Conservation (phyloP, 129 eudicot species). For the Erigeron canadensis region DNA sequence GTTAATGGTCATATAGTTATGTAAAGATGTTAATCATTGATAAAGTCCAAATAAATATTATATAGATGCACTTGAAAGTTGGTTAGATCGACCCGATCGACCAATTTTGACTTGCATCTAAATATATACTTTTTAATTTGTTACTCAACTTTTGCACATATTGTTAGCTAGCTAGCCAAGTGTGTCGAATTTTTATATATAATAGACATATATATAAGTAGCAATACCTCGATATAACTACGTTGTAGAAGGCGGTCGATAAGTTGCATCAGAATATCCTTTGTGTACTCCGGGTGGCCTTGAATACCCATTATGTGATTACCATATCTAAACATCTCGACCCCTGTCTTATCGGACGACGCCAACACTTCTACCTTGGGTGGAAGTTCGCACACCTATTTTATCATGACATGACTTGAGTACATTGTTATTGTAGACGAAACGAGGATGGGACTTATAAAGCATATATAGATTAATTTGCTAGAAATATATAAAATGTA, state of each 20-base stretch:
- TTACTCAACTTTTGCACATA: neutral
- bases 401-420: neutral
- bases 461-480: neutral
- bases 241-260: slow-evolving; percentile 75
- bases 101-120: neutral
- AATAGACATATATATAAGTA: too few relatives aligned
- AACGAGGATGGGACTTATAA: neutral
- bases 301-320: slow-evolving; percentile 94
- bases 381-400: slow-evolving; percentile 74
- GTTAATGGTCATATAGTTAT: neutral
- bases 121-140: neutral
- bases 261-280: slow-evolving; percentile 77
- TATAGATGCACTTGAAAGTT: neutral
- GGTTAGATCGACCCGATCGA: neutral
- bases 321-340: slow-evolving; percentile 85
- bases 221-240: slow-evolving; percentile 58
- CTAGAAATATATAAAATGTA: slow-evolving; percentile 14
- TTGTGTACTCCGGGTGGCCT: slow-evolving; percentile 98
- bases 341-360: slow-evolving; percentile 62
- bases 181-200: neutral
- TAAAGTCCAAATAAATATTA: too few relatives aligned
- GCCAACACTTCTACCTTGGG: slow-evolving; percentile 77
- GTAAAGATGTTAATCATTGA: too few relatives aligned
- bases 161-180: neutral
- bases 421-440: neutral